Conservation (phyloP, 1,284 basidiomycete genomes). For the Papiliotrema fonsecae region DNA sequence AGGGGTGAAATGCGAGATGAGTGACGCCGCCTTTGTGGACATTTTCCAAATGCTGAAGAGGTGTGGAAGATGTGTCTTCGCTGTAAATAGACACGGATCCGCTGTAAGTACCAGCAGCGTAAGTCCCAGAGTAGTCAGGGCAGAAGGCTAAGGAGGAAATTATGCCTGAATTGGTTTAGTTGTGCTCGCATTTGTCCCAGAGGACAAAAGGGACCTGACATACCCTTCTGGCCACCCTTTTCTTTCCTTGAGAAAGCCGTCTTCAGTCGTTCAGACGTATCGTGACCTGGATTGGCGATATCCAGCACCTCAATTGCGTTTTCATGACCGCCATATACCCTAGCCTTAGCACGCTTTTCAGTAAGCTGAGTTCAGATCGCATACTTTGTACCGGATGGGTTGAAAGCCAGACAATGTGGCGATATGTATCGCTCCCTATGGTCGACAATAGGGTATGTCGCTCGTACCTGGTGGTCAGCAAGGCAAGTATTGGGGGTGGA, state of each 20-base stretch:
- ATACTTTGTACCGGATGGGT: constrained; percentile 62
- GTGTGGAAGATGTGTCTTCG: constrained; percentile 56
- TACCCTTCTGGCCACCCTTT: constrained; percentile 78
- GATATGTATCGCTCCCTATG: constrained; percentile 82
- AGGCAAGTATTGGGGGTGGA: not conserved
- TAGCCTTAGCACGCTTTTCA: constrained; percentile 46
- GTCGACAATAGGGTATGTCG: constrained; percentile 84
- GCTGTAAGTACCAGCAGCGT: constrained; percentile 60
- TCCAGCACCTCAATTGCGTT: constrained; percentile 86
- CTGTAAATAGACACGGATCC: constrained; percentile 71
- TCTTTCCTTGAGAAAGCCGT: constrained; percentile 73
- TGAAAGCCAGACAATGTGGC: constrained; percentile 76
- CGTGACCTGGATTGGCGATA: constrained; percentile 48
- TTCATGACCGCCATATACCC: constrained; percentile 84
- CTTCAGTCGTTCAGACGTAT: constrained; percentile 57
- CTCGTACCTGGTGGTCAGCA: constrained; percentile 59
- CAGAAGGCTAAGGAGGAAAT: constrained; percentile 76
- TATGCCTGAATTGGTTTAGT: constrained; percentile 57
- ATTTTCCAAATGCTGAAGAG: constrained; percentile 62
- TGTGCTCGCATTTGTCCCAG: too few relatives aligned
- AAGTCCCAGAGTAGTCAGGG: constrained; percentile 61
- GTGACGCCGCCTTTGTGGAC: constrained; percentile 60
- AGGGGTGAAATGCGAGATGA: constrained; percentile 78
- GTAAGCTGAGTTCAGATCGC: not conserved
- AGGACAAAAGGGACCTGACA: too few relatives aligned